Conservation (phyloP, 345 rosid genomes). For the Ceriops tagal region DNA sequence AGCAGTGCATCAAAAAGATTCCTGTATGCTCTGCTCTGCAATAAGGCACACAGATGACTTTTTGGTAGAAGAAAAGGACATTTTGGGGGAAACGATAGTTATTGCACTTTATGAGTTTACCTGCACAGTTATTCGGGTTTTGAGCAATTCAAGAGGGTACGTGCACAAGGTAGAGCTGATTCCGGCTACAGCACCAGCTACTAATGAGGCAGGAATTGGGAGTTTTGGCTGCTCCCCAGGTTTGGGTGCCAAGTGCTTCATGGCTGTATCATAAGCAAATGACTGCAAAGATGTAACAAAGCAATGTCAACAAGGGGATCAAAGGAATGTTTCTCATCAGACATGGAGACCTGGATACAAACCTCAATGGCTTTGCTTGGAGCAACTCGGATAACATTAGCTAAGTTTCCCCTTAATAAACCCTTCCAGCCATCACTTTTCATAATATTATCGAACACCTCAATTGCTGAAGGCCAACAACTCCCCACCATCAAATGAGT, state of each 20-base stretch:
- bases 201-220: constrained; percentile 67
- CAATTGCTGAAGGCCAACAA: constrained; percentile 56
- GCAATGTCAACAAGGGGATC: not conserved
- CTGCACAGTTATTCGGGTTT: constrained; percentile 87
- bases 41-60: not conserved
- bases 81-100: not conserved
- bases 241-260: constrained; percentile 61
- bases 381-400: constrained; percentile 86
- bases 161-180: constrained; percentile 82
- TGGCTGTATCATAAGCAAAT: constrained; percentile 73
- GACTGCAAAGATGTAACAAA: not conserved
- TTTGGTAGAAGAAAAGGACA: not conserved
- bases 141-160: constrained; percentile 83
- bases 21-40: constrained; percentile 28
- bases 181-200: constrained; percentile 94
- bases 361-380: constrained; percentile 98
- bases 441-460: constrained; percentile 77
- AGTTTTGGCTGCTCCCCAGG: constrained; percentile 59
- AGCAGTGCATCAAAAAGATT: constrained; percentile 18
- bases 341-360: not conserved
- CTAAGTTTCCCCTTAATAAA: constrained; percentile 82
- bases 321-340: not conserved
- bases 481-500: constrained; percentile 95
- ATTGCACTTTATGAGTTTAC: constrained; percentile 19
- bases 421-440: constrained; percentile 89